Base-by-base conservation (phyloP, 208 protist species). In the Trypanosomatidae sp. region DNA sequence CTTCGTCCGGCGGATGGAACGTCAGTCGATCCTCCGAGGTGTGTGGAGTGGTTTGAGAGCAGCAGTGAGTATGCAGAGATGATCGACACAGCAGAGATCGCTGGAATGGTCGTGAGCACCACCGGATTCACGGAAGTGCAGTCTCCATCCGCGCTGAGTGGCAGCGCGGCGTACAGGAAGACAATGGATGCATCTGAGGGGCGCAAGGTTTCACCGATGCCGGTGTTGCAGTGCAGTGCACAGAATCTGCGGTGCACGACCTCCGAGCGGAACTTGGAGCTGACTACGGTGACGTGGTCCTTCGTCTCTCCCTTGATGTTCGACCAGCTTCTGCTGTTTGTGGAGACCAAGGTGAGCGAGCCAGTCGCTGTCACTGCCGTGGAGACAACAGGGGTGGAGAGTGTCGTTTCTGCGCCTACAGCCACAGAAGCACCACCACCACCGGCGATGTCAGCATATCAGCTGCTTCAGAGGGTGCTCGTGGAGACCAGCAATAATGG, bases 401-500 rank as follows among this genome's bases (percentile, higher is more conserved):
- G 33, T 12, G 5, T 5, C 46, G 0, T 9, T 39, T 33, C 62
- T 8, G 15, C 39, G 6, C 41, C 17, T 28, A 13, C 25, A 10
- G 13, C n/a, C 43, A 41, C 47, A n/a, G 70, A 47, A 6, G 60
- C 44, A 28, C 33, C 64, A 65, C n/a, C 52, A 3, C 60, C 47
- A 36, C 15, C 33, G 12, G 1, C 15, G 1, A 5, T 36, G 13
- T 53, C 64, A 22, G 15, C 19, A 15, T 13, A 43, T n/a, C 28
- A 53, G 39, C 69, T 49, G 33, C 17, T 72, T 52, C 25, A 49
- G 15, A 41, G 53, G n/a, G 69, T 91, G 47, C 62, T 89, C 33
- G 88, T 96, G 25, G 92, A 96, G 76, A 91, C 69, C 44, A 94
- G 92, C 81, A 71, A 83, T 28, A 93, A 92, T 68, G 92, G 88